Evolutionary conservation across 1,284 basidiomycete genomes (phyloP), one percentile per base, ranked within the genome.

Genomic region (Apiotrichum akiyoshidainum): DNA sequence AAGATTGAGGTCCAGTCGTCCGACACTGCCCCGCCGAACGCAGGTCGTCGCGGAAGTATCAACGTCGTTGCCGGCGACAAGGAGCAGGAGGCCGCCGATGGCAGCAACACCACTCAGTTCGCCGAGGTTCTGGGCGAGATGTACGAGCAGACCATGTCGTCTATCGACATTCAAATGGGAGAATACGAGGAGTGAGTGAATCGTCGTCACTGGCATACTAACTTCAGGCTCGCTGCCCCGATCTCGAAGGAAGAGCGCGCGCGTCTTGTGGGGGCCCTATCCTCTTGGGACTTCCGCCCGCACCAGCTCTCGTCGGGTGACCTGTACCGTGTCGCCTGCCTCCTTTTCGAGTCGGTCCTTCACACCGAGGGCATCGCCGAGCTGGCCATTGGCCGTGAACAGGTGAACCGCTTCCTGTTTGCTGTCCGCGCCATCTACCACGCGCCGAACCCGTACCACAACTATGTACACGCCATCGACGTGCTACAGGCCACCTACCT

Each of bases 381-480:
- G 26, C 81, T 88, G 50, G 83, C 84, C 2, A 80, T 92, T 48
- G 80, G 84, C 19, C 79, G 86, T 65, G 79, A 82, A 63, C 86
- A 87, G 78, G 82, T 94, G 64, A 84, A 85, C 31, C 78, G 83
- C 7, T 87, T 94, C 68, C 81, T 95, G 34, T 85, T 86, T 63
- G 90, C 93, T 64, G 83, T 96, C 14, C 85, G 88, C 35, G 85
- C 85, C 39, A 87, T 93, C 56, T 97, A 97, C 73, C 88, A 92
- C 63, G 83, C 84, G 48, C 86, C 87, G 54, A 96, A 96, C 78
- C 87, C 89, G 16, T 97, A 97, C 77, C 93, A 97, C 80, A 97
- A 97, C 72, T 96, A 94, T 72, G 86, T 91, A 59, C 93, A 97
- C 76, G 93, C 92, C 1, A 81, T 95, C 47, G 94, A 97, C 73